phyloP scores from a whole-genome alignment of 257 asterid genomes.

The Buddleja alternifolia region DNA sequence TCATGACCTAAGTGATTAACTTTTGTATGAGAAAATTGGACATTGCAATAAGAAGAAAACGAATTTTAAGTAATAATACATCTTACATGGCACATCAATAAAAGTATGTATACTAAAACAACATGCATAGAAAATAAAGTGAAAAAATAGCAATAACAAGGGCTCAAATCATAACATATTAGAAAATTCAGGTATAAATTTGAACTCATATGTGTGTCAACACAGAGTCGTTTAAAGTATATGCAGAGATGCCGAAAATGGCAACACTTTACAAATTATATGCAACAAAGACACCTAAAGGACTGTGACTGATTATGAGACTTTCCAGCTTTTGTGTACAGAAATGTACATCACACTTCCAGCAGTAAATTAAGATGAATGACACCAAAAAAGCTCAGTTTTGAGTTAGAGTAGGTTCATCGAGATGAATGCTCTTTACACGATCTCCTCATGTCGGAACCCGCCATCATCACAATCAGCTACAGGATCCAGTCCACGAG shows the following conservation, averaged over 20 bases:
- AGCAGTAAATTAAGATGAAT: slow-evolving; percentile 36
- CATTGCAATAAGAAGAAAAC: neutral
- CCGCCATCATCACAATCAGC: slow-evolving; percentile 78
- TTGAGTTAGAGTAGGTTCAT: slow-evolving; percentile 64
- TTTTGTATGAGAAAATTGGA: too few species aligned
- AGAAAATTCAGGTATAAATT: slow-evolving; percentile 29
- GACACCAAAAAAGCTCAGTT: slow-evolving; percentile 38
- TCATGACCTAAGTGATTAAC: too few species aligned
- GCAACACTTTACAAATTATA: slow-evolving; percentile 52
- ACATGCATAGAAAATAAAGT: too few species aligned
- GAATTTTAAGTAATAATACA: slow-evolving; percentile 10
- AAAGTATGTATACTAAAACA: too few species aligned
- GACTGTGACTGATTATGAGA: slow-evolving; percentile 37
- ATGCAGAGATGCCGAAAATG: slow-evolving; percentile 43
- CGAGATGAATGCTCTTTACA: slow-evolving; percentile 57
- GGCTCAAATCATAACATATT: slow-evolving; percentile 24
- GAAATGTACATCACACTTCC: slow-evolving; percentile 52
- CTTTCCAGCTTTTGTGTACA: slow-evolving; percentile 34
- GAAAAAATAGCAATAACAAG: neutral
- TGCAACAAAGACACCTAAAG: slow-evolving; percentile 33
- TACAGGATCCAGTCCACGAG: slow-evolving; percentile 78
- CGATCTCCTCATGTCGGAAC: slow-evolving; percentile 77
- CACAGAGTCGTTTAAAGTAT: slow-evolving; percentile 36
- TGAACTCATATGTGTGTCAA: slow-evolving; percentile 21
- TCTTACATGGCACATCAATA: neutral